Conservation (phyloP, 768 basidiomycete genomes). For the Suillus luteus region DNA sequence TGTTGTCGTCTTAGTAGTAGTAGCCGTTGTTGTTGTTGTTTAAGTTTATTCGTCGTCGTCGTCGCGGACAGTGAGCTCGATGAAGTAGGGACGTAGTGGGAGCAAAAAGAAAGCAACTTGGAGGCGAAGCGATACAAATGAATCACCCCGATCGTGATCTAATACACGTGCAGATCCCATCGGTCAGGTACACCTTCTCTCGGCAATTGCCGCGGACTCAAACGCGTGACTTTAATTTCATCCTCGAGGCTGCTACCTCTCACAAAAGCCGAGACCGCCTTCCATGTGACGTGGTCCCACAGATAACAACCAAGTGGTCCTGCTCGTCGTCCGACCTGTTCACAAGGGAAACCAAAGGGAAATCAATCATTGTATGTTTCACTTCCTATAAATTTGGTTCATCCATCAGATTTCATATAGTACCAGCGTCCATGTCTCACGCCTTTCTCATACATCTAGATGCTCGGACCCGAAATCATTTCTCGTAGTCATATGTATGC, state of each 20-base stretch:
- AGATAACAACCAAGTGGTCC: no score
- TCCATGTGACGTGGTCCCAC: no score
- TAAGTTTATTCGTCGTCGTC: background rate
- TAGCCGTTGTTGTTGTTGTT: background rate
- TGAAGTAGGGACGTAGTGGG: background rate
- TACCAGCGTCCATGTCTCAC: no score
- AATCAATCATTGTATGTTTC: background rate
- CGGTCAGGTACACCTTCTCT: background rate
- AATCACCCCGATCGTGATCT: conserved; percentile 12
- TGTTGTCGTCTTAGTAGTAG: background rate
- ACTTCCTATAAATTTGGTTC: no score
- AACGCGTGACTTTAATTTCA: background rate
- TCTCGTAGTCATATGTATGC: background rate
- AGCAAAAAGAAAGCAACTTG: conserved; percentile 10
- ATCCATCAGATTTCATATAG: no score
- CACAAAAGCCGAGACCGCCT: no score
- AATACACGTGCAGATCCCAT: conserved; percentile 10
- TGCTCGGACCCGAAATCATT: background rate
- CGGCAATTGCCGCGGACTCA: conserved; percentile 2
- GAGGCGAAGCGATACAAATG: conserved; percentile 8
- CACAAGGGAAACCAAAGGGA: no score
- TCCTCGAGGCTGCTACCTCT: no score
- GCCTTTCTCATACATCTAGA: background rate
- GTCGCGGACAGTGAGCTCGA: background rate
- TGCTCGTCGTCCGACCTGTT: no score